phyloP scores from a whole-genome alignment of 805 yeast genomes.

The Kregervanrija delftensis region DNA sequence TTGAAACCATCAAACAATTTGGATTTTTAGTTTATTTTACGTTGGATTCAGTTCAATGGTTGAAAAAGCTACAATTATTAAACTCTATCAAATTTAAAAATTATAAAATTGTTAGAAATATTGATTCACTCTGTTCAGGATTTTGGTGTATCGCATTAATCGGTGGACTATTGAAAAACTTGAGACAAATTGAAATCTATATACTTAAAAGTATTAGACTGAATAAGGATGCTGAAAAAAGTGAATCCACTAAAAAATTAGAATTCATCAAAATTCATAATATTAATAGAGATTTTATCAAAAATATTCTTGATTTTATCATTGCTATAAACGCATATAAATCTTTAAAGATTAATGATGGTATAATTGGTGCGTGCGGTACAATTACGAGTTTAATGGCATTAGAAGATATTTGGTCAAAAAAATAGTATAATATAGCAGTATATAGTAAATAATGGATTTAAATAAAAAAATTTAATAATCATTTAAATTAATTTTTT shows the following conservation, averaged over 20 bases:
- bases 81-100: constrained; percentile 13
- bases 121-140: constrained; percentile 54
- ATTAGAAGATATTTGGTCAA: constrained; percentile 63
- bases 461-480: constrained; percentile 1
- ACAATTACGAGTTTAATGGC: constrained; percentile 75
- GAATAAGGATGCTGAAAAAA: constrained; percentile 24
- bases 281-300: constrained; percentile 57
- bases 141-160: constrained; percentile 74
- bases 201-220: constrained; percentile 21
- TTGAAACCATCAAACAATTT: constrained; percentile 49
- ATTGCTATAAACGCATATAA: constrained; percentile 69
- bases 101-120: constrained; percentile 27
- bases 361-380: constrained; percentile 80
- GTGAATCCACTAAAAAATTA: constrained; percentile 25
- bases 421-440: constrained; percentile 16
- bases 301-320: constrained; percentile 70
- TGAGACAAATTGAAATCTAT: constrained; percentile 43
- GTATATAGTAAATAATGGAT: not conserved
- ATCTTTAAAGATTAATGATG: constrained; percentile 60
- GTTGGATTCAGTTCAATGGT: constrained; percentile 57
- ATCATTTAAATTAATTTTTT: constrained; percentile 13
- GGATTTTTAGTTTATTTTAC: constrained; percentile 58
- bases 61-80: constrained; percentile 52
- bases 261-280: constrained; percentile 32
- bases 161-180: constrained; percentile 54